A percentile compares a stretch with the other conserved stretches of the same genome.
These are phyloP conservation scores for Yarrowia phangngaensis DNA, from an alignment of 805 yeast species.

Conservation along the genomic window DNA sequence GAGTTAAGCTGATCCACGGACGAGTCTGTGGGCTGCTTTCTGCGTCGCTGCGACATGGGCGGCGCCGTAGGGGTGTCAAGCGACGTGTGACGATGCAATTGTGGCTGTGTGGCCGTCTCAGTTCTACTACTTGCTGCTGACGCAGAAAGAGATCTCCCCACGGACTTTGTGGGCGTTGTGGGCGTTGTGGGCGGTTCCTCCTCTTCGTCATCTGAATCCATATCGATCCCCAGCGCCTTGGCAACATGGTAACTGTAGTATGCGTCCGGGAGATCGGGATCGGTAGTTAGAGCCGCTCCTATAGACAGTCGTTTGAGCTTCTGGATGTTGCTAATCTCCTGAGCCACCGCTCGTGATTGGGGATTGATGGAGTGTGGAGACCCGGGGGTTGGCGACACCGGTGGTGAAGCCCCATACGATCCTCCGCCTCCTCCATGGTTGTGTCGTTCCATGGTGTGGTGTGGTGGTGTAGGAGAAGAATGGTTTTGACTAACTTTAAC, in stretches of 20 bases:
- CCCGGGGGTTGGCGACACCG: slow-evolving; percentile 2
- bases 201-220: slow-evolving; percentile 5
- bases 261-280: slow-evolving; percentile 42
- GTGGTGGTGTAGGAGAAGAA: background rate
- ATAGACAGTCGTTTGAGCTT: slow-evolving; percentile 43
- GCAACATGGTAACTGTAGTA: slow-evolving; percentile 20
- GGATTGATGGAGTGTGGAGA: slow-evolving; percentile 28
- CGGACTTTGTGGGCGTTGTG: background rate
- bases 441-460: slow-evolving; percentile 26
- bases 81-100: slow-evolving; percentile 18
- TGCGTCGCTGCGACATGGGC: slow-evolving; percentile 4
- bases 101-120: background rate
- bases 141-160: slow-evolving; percentile 2
- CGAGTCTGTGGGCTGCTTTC: slow-evolving; percentile 31
- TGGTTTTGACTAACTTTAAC: too few species aligned
- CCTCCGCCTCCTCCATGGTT: slow-evolving; percentile 24
- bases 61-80: slow-evolving; percentile 17
- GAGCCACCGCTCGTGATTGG: slow-evolving; percentile 40
- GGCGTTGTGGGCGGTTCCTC: slow-evolving; percentile 3
- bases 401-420: slow-evolving; percentile 1
- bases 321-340: slow-evolving; percentile 43
- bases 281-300: slow-evolving; percentile 40
- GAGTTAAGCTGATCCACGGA: slow-evolving; percentile 27
- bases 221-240: slow-evolving; percentile 21
- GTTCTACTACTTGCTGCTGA: background rate